Evolutionary conservation across 768 basidiomycete genomes (phyloP), one percentile per base, ranked within the genome.

Genomic region (Lyophyllum atratum): DNA sequence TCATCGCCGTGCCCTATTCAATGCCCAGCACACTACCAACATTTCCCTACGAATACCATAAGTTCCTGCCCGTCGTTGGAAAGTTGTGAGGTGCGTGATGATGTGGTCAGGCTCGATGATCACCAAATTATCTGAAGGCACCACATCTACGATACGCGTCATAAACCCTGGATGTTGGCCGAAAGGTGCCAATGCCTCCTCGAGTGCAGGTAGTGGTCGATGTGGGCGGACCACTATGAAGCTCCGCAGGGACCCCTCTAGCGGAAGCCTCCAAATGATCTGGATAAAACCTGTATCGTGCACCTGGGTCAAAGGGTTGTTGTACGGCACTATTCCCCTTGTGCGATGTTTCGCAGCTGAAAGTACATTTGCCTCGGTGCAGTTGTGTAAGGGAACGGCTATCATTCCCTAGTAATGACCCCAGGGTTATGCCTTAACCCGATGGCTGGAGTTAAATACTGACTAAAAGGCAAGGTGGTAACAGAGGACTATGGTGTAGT

Each of bases 61-160:
- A 3, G 69, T 66, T 1, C 64, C 62, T 50, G 25, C 44, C 29
- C 61, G 60, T 14, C 59, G 51, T 19, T 51, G 48, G 40, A 54
- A 66, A 9, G 54, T 54, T 37, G 65, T 59, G 11, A 70, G 26
- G 57, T 70, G 68, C 8, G 64, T 64, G 33, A 70, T 64, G 39
- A 70, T 65, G 48, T 70, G 63, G 4, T 26, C n/a, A 8, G 56
- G 61, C 43, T 70, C 64, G 46, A 68, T 62, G 28, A 70, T 62
- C n/a, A 50, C 25, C 21, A 65, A 47, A 2, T 58, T 9, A 9
- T 56, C 28, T 0, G 56, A 62, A n/a, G 31, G 58, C 7, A 44
- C 24, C 29, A 54, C 54, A 58, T 63, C 59, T 12, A 68, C 59
- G 52, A 65, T 55, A 11, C 46, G 44, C 6, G 60, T 49, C 39